These are phyloP conservation scores for Goffeauzyma gilvescens DNA, from an alignment of 768 basidiomycete species.

Conservation along the genomic window DNA sequence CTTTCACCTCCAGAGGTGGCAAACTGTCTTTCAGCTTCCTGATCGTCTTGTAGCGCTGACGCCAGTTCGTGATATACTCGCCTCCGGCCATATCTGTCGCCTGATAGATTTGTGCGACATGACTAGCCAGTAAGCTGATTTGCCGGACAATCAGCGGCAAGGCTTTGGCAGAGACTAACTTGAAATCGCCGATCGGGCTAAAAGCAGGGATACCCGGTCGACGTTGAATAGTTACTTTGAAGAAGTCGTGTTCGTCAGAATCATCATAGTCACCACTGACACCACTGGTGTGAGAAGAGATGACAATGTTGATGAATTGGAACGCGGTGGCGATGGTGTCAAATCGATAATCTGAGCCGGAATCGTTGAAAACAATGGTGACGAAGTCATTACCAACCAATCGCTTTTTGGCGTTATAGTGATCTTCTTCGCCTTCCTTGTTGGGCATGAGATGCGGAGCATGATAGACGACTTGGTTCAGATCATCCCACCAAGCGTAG, in stretches of 20 bases:
- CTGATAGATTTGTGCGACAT: slow-evolving; percentile 70
- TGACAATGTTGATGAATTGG: slow-evolving; percentile 92
- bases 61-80: slow-evolving; percentile 81
- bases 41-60: slow-evolving; percentile 57
- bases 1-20: too few species aligned
- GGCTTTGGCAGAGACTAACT: slow-evolving; percentile 73
- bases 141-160: slow-evolving; percentile 76
- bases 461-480: slow-evolving; percentile 84
- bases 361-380: slow-evolving; percentile 94
- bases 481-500: slow-evolving; percentile 98
- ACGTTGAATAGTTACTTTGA: slow-evolving; percentile 79
- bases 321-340: slow-evolving; percentile 83
- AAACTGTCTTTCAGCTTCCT: slow-evolving; percentile 38
- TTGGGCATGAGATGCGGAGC: slow-evolving; percentile 95
- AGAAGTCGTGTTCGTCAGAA: slow-evolving; percentile 75
- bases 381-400: slow-evolving; percentile 95
- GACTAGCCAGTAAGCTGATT: slow-evolving; percentile 66
- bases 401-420: slow-evolving; percentile 66
- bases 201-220: slow-evolving; percentile 85
- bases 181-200: slow-evolving; percentile 77
- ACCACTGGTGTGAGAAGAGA: slow-evolving; percentile 46
- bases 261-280: slow-evolving; percentile 35
- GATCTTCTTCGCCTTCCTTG: slow-evolving; percentile 38
- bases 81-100: slow-evolving; percentile 46
- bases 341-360: slow-evolving; percentile 63